Percentiles rank a stretch among this genome's conserved stretches.
These are phyloP conservation scores for Tremella yokohamensis DNA, from an alignment of 768 basidiomycete species.

Conservation along the genomic window DNA sequence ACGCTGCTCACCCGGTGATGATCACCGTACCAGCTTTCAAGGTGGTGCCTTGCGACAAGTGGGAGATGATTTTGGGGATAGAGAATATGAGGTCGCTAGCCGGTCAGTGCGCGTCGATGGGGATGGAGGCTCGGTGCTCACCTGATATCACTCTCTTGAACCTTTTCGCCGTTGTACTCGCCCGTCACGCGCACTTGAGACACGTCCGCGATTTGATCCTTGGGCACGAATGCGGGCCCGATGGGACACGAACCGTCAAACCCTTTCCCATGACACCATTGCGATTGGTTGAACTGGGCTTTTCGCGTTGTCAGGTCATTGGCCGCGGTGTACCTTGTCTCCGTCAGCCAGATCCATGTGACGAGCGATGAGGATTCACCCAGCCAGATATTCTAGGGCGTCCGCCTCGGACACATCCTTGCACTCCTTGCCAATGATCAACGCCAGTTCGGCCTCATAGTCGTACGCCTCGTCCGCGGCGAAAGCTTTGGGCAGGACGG, in stretches of 20 bases:
- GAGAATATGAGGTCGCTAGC: constrained; percentile 74
- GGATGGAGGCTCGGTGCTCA: constrained; percentile 50
- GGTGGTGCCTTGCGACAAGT: constrained; percentile 52
- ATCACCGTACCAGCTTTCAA: constrained; percentile 51
- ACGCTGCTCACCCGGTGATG: constrained; percentile 45
- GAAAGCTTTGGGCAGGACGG: constrained; percentile 35
- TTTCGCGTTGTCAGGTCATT: constrained; percentile 71
- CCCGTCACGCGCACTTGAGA: constrained; percentile 63
- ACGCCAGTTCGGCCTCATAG: constrained; percentile 51
- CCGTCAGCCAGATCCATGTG: background rate
- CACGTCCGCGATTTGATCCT: constrained; percentile 63
- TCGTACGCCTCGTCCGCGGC: constrained; percentile 38
- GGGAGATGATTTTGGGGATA: constrained; percentile 62
- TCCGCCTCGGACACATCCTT: constrained; percentile 75
- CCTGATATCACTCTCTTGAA: constrained; percentile 79
- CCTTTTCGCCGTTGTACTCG: constrained; percentile 62
- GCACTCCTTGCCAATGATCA: constrained; percentile 77
- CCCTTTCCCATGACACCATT: constrained; percentile 84
- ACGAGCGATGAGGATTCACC: constrained; percentile 49
- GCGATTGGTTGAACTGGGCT: constrained; percentile 72
- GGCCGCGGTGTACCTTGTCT: constrained; percentile 52
- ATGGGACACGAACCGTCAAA: constrained; percentile 71
- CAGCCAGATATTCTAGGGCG: constrained; percentile 80
- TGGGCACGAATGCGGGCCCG: constrained; percentile 75
- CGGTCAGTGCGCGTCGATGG: constrained; percentile 2